phyloP scores from a whole-genome alignment of 2,329 filamentous ascomycete species.

The Venturia aucupariae region DNA sequence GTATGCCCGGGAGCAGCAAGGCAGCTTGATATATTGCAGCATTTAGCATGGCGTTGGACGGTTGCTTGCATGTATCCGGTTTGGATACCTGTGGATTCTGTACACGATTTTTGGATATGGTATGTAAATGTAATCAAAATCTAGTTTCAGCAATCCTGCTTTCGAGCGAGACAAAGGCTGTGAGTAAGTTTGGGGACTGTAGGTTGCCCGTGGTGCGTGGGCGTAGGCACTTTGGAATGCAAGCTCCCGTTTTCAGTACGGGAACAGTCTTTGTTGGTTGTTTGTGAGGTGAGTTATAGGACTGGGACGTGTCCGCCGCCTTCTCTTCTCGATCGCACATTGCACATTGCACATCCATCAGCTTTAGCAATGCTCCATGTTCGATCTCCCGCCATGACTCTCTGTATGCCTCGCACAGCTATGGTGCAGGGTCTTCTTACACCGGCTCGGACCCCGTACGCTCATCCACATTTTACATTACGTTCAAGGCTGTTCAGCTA shows the following conservation, averaged over 20 bases:
- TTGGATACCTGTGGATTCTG: not conserved
- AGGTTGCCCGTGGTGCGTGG: not conserved
- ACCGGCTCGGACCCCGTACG: not conserved
- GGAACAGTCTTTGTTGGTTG: not conserved
- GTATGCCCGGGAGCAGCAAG: not conserved
- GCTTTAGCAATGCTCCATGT: not conserved
- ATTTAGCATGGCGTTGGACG: conserved; percentile 3
- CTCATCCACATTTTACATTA: not conserved
- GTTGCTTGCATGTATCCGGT: not conserved
- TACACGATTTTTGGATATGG: not conserved
- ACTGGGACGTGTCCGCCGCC: not conserved
- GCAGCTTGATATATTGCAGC: not conserved
- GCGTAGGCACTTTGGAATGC: no score
- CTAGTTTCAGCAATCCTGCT: not conserved
- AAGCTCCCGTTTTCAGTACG: not conserved
- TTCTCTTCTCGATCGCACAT: not conserved
- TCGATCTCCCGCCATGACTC: not conserved
- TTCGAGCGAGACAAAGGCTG: not conserved
- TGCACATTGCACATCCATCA: not conserved
- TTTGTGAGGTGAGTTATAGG: not conserved
- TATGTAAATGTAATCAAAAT: not conserved
- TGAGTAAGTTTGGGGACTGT: not conserved
- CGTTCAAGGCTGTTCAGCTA: not conserved
- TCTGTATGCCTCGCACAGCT: not conserved
- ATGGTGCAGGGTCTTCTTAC: not conserved